These are phyloP conservation scores for Aspergillus pseudoglaucus DNA, from an alignment of 2,329 filamentous ascomycete species.

Conservation along the genomic window DNA sequence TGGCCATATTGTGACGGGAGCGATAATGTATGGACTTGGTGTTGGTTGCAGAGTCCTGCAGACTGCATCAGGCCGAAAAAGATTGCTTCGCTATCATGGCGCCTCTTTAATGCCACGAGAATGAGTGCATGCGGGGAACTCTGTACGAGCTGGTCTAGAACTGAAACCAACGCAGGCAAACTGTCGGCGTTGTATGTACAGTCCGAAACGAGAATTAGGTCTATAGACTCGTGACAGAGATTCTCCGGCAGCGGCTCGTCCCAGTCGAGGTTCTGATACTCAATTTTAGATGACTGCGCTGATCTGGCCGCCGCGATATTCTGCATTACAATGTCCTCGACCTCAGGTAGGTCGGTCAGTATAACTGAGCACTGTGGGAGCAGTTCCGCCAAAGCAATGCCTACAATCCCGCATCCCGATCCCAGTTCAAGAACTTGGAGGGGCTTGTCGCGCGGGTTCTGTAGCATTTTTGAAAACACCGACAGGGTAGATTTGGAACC, in stretches of 20 bases:
- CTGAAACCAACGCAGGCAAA: slow-evolving; percentile 56
- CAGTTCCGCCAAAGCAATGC: slow-evolving; percentile 55
- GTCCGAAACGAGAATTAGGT: slow-evolving; percentile 61
- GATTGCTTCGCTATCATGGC: slow-evolving; percentile 59
- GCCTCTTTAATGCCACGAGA: slow-evolving; percentile 59
- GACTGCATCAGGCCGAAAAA: slow-evolving; percentile 58
- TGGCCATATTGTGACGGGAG: slow-evolving; percentile 33
- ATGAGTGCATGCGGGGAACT: slow-evolving; percentile 46
- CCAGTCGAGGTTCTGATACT: slow-evolving; percentile 58
- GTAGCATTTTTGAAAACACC: slow-evolving; percentile 29
- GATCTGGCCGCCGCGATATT: slow-evolving; percentile 47
- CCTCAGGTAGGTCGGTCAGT: slow-evolving; percentile 62
- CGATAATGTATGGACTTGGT: slow-evolving; percentile 22
- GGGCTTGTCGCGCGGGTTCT: slow-evolving; percentile 17
- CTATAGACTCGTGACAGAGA: slow-evolving; percentile 36
- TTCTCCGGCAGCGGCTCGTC: slow-evolving; percentile 45
- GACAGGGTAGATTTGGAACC: slow-evolving; percentile 13
- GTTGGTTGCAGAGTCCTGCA: slow-evolving; percentile 27
- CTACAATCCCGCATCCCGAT: slow-evolving; percentile 62
- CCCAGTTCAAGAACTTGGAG: slow-evolving; percentile 59
- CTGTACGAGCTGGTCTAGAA: slow-evolving; percentile 45
- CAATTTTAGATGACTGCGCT: slow-evolving; percentile 37
- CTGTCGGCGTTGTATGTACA: slow-evolving; percentile 69
- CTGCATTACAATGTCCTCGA: slow-evolving; percentile 51
- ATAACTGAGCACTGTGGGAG: slow-evolving; percentile 47